phyloP scores from a whole-genome alignment of 495 filamentous ascomycete species.

The Trichoderma reesei region DNA sequence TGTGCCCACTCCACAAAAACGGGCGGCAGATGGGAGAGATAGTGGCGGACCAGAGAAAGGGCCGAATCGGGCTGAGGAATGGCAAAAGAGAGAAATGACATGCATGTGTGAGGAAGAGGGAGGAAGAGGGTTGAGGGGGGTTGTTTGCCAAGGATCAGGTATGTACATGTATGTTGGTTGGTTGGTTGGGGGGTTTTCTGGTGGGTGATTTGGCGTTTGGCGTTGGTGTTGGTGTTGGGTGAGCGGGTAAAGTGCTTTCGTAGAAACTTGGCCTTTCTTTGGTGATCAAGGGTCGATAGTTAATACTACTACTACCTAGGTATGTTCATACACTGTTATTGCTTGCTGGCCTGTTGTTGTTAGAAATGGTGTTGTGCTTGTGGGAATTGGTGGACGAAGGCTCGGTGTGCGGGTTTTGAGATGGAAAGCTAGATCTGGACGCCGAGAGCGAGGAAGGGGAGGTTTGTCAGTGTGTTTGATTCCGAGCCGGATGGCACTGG shows the following conservation, averaged over 20 bases:
- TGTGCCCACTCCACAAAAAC: neutral
- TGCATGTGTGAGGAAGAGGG: neutral
- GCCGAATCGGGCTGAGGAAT: neutral
- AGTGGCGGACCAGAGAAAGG: neutral
- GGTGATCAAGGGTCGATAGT: no score
- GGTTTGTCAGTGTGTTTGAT: neutral
- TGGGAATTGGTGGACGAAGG: neutral
- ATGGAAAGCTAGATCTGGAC: neutral
- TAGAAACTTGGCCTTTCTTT: no score
- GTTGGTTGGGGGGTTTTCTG: neutral
- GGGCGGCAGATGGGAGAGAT: conserved; percentile 4
- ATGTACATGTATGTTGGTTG: no score
- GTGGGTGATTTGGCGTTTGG: no score
- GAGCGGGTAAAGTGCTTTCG: no score
- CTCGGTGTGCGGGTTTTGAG: neutral
- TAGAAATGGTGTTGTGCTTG: neutral
- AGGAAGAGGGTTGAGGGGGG: neutral
- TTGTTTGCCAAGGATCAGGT: neutral
- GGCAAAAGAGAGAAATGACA: neutral
- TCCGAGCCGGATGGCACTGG: neutral
- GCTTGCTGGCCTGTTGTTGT: neutral
- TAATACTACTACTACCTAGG: neutral
- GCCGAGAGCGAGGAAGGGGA: neutral
- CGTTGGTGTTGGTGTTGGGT: no score
- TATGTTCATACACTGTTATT: neutral